Base-by-base conservation (phyloP, 176 grass and related monocot genomes). In the Thinopyrum elongatum region DNA sequence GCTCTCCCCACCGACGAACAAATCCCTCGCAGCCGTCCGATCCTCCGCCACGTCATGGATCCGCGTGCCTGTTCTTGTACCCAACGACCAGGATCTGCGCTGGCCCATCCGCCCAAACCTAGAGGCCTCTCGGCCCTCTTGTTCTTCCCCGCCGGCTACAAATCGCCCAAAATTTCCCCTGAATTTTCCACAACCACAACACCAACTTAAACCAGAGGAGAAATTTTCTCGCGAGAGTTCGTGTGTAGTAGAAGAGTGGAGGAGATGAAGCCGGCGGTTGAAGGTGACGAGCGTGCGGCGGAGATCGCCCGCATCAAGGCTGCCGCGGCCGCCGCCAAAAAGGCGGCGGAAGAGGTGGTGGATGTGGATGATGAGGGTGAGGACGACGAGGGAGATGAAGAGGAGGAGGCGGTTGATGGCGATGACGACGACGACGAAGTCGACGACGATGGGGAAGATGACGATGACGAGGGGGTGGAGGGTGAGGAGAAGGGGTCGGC, bases 51-150 rank as follows among this genome's bases (percentile, higher is more conserved):
- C 77, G 89, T 88, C 89, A 81, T 0, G 38, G 70, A 91, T 88
- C 89, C 82, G 85, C 41, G 85, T 88, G 85, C 51, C 77, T 91
- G 85, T 91, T 91, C 77, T 85, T 88, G 77, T 85, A 7, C 7
- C 38, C 49, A 44, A 85, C 89, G 85, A 77, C 17, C 62, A 57
- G 13, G 89, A 91, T 88, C 25, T 31, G 12, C 8, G 3, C 38
- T 1, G 46, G 46, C 76, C 46, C 76, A 58, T 87, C 58, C 2
- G 84, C 66, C 65, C 28, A 76, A 86, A 72, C 88, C 79, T 80
- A 86, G 84, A 47, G 79, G 78, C 64, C 77, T 55, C 60, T 28
- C 27, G 15, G 62, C 74, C 80, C 85, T 68, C 30, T 22, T 53
- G 85, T 84, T 87, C 85, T 74, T 87, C 85, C 62, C 70, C 77